Evolutionary conservation across 2,329 filamentous ascomycete genomes (phyloP).

Genomic region (Onygenales sp.): DNA sequence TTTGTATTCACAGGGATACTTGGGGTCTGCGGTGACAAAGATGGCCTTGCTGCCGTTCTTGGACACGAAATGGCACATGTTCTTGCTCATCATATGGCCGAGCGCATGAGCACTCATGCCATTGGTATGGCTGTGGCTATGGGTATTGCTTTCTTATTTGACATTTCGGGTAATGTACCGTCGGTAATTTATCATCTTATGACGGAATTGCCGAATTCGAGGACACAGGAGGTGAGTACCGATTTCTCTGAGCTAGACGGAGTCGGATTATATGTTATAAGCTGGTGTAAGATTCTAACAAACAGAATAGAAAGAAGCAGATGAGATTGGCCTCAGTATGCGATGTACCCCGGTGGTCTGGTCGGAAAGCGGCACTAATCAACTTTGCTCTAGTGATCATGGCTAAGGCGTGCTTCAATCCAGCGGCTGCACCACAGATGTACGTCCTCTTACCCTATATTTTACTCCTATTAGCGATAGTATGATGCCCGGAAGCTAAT

Average conservation of each 20-base stretch:
- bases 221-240: constrained; percentile 44
- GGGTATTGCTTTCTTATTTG: constrained; percentile 25
- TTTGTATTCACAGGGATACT: constrained; percentile 57
- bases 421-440: constrained; percentile 44
- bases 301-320: constrained; percentile 43
- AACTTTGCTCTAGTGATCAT: constrained; percentile 43
- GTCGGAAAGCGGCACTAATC: constrained; percentile 3
- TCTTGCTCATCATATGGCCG: constrained; percentile 46
- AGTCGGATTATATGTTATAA: not conserved
- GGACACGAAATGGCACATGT: constrained; percentile 58
- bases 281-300: constrained; percentile 4
- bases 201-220: constrained; percentile 45
- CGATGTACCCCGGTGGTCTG: constrained; percentile 8
- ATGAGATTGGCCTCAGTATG: constrained; percentile 49
- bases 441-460: constrained; percentile 19
- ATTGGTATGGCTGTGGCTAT: constrained; percentile 22
- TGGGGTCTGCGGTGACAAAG: constrained; percentile 45
- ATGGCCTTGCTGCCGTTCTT: constrained; percentile 51
- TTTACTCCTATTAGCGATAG: not conserved
- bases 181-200: constrained; percentile 39
- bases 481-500: not conserved
- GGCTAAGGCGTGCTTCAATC: constrained; percentile 52
- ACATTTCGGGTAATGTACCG: constrained; percentile 29
- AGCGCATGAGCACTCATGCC: constrained; percentile 42
- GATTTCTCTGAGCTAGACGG: not conserved